Evolutionary conservation across 768 basidiomycete species (phyloP).

Genomic region (Mycena alexandri): DNA sequence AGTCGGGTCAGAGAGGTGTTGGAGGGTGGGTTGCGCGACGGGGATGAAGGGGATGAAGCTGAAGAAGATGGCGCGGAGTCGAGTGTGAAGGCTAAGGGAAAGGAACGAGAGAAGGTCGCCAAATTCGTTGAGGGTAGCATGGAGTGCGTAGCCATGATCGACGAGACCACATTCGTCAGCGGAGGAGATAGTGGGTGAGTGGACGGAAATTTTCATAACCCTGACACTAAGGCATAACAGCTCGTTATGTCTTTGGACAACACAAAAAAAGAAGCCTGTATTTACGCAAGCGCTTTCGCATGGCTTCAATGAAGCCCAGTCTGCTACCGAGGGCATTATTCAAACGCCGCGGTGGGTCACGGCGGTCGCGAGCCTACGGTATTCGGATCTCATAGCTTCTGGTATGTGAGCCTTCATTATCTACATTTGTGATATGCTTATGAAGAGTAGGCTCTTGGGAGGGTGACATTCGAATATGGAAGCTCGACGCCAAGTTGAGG

Average conservation of each 20-base stretch:
- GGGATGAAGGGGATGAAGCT: slow-evolving; percentile 62
- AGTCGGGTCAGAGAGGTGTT: slow-evolving; percentile 84
- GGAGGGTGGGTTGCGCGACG: slow-evolving; percentile 80
- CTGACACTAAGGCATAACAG: slow-evolving; percentile 53
- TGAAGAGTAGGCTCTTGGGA: slow-evolving; percentile 88
- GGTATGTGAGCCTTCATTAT: slow-evolving; percentile 61
- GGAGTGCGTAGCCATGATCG: slow-evolving; percentile 94
- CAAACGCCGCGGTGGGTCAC: slow-evolving; percentile 93
- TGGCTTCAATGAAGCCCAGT: slow-evolving; percentile 79
- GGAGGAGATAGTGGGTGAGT: slow-evolving; percentile 97
- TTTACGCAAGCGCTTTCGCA: slow-evolving; percentile 91
- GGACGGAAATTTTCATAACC: not conserved
- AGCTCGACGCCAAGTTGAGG: slow-evolving; percentile 82
- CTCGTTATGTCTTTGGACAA: slow-evolving; percentile 93
- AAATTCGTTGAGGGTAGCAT: slow-evolving; percentile 91
- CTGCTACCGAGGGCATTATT: slow-evolving; percentile 81
- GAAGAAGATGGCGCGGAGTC: slow-evolving; percentile 41
- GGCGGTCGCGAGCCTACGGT: slow-evolving; percentile 82
- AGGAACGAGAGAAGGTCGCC: slow-evolving; percentile 51
- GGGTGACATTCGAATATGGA: slow-evolving; percentile 91
- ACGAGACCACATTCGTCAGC: slow-evolving; percentile 92
- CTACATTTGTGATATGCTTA: slow-evolving; percentile 2
- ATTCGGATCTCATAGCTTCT: slow-evolving; percentile 92
- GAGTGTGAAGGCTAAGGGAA: slow-evolving; percentile 45
- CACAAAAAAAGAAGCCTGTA: slow-evolving; percentile 93